Evolutionary conservation across 2,329 filamentous ascomycete genomes (phyloP).

Genomic region (Uncinocarpus reesii): DNA sequence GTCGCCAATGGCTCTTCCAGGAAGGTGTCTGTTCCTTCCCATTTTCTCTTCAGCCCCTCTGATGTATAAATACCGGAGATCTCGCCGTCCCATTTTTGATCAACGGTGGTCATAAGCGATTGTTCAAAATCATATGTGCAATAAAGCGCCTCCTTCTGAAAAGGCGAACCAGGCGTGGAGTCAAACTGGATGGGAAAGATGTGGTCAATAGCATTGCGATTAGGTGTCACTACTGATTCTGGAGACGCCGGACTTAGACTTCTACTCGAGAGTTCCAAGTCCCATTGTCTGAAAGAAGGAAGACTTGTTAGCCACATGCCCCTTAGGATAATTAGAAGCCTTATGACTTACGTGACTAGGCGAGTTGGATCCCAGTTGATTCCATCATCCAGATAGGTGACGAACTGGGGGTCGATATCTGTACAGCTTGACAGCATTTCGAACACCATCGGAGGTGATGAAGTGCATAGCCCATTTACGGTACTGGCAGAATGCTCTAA

Average conservation of each 20-base stretch:
- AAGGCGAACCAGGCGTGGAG: not conserved
- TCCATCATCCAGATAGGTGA: conserved; percentile 21
- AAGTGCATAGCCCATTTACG: too few species aligned
- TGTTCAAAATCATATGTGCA: conserved; percentile 3
- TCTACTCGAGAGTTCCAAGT: conserved; percentile 8
- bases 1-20: not conserved
- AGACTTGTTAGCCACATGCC: not conserved
- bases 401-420: not conserved
- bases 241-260: conserved; percentile 4
- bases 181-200: not conserved
- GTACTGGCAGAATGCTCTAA: too few species aligned
- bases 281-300: conserved; percentile 4
- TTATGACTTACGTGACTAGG: conserved; percentile 70
- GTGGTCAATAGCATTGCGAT: not conserved
- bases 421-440: not conserved
- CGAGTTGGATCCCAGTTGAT: conserved; percentile 66
- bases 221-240: not conserved
- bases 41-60: conserved; percentile 7
- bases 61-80: conserved; percentile 1
- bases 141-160: conserved; percentile 1
- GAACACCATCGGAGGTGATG: not conserved
- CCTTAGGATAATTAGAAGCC: not conserved
- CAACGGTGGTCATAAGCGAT: not conserved
- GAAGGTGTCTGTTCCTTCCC: conserved; percentile 6
- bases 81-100: conserved; percentile 7